Conservation (phyloP, 73 alveolate species). For the Uronychia setigera region DNA sequence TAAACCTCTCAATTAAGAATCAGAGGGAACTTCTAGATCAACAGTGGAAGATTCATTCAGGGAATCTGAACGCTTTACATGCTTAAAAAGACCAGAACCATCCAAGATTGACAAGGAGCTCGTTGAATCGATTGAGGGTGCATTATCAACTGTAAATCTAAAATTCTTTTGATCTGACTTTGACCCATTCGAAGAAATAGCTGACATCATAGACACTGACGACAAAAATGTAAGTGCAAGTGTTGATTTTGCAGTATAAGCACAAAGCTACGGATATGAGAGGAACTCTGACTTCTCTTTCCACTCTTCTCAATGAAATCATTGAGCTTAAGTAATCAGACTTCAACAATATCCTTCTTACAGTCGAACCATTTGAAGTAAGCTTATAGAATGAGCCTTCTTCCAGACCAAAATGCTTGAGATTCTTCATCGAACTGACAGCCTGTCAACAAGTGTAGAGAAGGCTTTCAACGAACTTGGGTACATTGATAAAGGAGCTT, state of each 20-base stretch:
- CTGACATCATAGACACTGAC: slow-evolving; percentile 1
- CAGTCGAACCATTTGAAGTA: not conserved
- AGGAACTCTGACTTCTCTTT: not conserved
- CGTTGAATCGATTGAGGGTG: not conserved
- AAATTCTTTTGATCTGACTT: not conserved
- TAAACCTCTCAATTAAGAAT: too few species aligned
- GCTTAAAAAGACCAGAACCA: too few species aligned
- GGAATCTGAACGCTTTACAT: too few species aligned
- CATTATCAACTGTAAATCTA: not conserved
- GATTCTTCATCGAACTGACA: not conserved
- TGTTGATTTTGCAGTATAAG: not conserved
- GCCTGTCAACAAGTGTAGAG: not conserved
- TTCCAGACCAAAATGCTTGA: not conserved
- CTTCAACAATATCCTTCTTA: not conserved
- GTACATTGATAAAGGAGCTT: not conserved
- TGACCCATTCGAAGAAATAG: not conserved
- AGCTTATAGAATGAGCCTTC: not conserved
- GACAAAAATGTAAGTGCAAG: not conserved
- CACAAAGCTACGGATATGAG: not conserved
- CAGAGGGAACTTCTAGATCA: too few species aligned
- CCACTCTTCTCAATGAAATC: not conserved
- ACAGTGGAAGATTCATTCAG: too few species aligned
- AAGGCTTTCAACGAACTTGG: not conserved
- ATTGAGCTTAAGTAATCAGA: not conserved
- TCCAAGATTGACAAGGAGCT: not conserved